phyloP scores from a whole-genome alignment of 495 filamentous ascomycete species.

The Trichoderma reesei region DNA sequence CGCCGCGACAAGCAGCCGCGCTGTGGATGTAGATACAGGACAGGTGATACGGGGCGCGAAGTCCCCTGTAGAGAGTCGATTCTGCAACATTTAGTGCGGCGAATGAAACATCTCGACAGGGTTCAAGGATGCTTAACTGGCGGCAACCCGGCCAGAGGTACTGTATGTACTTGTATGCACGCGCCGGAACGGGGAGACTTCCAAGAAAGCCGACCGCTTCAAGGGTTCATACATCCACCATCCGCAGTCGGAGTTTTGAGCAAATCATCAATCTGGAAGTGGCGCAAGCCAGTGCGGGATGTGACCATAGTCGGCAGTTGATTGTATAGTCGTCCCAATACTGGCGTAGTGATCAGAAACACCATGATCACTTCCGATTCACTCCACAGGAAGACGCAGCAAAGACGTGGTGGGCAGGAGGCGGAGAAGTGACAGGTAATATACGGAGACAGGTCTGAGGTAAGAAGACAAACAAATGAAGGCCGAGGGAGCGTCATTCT shows the following conservation, averaged over 20 bases:
- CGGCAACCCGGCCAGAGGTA: background rate
- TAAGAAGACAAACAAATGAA: background rate
- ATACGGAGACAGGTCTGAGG: background rate
- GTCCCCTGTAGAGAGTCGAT: background rate
- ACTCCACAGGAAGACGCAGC: no score
- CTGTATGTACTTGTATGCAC: background rate
- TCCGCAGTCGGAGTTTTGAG: no score
- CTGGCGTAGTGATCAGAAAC: background rate
- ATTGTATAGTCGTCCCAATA: background rate
- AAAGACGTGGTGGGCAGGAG: background rate
- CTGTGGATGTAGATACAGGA: background rate
- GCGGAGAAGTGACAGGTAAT: background rate
- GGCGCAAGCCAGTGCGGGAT: no score
- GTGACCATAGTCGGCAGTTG: no score
- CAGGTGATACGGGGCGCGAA: background rate
- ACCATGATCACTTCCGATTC: background rate
- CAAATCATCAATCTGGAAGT: no score
- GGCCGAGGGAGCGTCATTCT: background rate
- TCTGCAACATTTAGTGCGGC: background rate
- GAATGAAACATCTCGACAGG: background rate
- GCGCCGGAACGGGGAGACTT: background rate
- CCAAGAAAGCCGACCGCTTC: no score
- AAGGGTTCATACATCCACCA: no score
- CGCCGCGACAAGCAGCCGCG: background rate
- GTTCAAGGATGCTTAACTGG: constrained; percentile 6